Percentiles rank a stretch among this genome's conserved stretches.
Conservation (phyloP, 306 rosid species). For the Sesbania bispinosa region DNA sequence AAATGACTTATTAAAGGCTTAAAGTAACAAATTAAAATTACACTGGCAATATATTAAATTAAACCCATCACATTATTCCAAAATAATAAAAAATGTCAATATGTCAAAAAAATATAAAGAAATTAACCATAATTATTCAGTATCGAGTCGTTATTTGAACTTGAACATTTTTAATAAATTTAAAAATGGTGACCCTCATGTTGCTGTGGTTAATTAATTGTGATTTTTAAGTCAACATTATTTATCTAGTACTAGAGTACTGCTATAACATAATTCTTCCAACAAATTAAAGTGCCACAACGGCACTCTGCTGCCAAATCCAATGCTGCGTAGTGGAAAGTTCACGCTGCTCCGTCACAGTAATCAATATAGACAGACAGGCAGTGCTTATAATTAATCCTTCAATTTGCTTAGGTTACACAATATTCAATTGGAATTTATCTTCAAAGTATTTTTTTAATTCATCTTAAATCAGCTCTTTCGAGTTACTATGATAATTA, state of each 20-base stretch:
- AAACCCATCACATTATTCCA: too few relatives aligned
- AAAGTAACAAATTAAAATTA: too few relatives aligned
- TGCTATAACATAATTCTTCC: neutral
- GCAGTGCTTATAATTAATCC: neutral
- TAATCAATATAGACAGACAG: slow-evolving; percentile 7
- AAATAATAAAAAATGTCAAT: too few relatives aligned
- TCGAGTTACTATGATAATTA: too few relatives aligned
- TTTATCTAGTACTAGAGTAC: neutral
- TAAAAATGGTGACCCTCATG: neutral
- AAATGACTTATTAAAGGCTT: too few relatives aligned
- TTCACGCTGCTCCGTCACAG: slow-evolving; percentile 26
- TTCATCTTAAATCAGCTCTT: neutral
- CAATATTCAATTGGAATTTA: slow-evolving; percentile 8
- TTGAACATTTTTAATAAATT: neutral
- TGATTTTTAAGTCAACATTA: neutral
- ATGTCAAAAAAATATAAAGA: too few relatives aligned
- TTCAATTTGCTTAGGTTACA: slow-evolving; percentile 3
- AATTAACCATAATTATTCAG: neutral
- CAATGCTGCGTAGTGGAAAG: slow-evolving; percentile 37
- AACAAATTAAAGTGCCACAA: slow-evolving; percentile 14
- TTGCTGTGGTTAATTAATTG: neutral
- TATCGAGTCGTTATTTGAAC: neutral
- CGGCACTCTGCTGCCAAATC: slow-evolving; percentile 32
- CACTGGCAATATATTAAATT: too few relatives aligned
- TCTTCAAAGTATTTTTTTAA: neutral